Conservation (phyloP, 106 monocot genomes). For the Narthecium ossifragum region DNA sequence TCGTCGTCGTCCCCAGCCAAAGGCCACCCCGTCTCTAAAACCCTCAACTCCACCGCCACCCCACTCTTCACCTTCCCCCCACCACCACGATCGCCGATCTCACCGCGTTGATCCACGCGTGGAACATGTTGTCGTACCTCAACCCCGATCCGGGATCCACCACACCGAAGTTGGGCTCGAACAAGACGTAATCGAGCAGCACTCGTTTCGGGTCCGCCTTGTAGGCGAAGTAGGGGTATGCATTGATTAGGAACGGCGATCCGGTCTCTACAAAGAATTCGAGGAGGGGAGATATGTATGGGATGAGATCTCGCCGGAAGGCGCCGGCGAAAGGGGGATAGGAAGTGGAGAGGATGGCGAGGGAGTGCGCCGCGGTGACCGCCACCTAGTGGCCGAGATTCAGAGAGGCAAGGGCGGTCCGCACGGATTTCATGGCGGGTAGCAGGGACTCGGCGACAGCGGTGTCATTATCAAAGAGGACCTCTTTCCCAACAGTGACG, state of each 20-base stretch:
- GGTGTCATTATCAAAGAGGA: conserved; percentile 15
- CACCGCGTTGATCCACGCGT: conserved; percentile 8
- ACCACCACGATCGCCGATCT: background rate
- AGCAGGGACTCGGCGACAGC: conserved; percentile 10
- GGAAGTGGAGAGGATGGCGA: background rate
- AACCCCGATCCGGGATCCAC: background rate
- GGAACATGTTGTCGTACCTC: conserved; percentile 7
- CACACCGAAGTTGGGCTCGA: conserved; percentile 6
- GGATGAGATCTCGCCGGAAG: conserved; percentile 7
- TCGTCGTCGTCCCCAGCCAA: conserved; percentile 2
- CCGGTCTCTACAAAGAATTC: background rate
- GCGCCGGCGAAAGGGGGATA: background rate
- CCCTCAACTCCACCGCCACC: background rate
- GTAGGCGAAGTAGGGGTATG: conserved; percentile 12
- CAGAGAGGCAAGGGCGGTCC: background rate
- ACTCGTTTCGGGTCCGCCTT: conserved; percentile 5
- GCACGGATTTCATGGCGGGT: conserved; percentile 17
- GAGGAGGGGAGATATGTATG: background rate
- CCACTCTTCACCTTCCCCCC: no score
- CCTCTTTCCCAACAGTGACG: conserved; percentile 30
- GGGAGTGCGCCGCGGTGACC: conserved; percentile 5
- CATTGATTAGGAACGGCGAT: conserved; percentile 13
- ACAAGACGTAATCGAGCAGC: conserved; percentile 4
- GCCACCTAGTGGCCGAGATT: background rate
- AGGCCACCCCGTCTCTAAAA: conserved; percentile 11